A percentile compares a stretch with the other conserved stretches of the same genome.
Evolutionary conservation across 805 yeast species (phyloP).

Genomic region (Peterozyma xylosa): DNA sequence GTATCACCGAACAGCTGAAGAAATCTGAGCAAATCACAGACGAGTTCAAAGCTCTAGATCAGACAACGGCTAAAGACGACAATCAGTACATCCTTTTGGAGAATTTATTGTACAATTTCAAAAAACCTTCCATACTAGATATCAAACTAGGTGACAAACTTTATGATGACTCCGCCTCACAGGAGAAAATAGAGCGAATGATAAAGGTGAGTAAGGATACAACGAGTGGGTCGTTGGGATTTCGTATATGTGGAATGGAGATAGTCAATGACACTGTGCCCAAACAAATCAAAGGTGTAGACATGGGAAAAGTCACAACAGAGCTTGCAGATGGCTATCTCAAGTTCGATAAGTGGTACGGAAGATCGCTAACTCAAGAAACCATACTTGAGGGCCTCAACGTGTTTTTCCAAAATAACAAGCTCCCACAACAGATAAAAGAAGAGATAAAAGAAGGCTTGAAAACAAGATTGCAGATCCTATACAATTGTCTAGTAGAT

Average conservation of each 20-base stretch:
- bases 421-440: constrained; percentile 23
- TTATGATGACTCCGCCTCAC: constrained; percentile 53
- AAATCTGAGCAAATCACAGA: constrained; percentile 15
- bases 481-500: constrained; percentile 57
- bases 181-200: constrained; percentile 58
- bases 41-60: constrained; percentile 10
- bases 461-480: constrained; percentile 50
- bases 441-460: constrained; percentile 36
- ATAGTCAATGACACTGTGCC: constrained; percentile 16
- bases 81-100: constrained; percentile 55
- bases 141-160: constrained; percentile 71
- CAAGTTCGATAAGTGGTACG: constrained; percentile 60
- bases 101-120: constrained; percentile 57
- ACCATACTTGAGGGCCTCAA: constrained; percentile 37
- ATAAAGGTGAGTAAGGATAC: constrained; percentile 58
- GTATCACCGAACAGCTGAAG: constrained; percentile 25
- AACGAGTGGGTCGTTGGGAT: constrained; percentile 71
- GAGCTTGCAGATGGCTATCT: constrained; percentile 32
- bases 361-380: constrained; percentile 44
- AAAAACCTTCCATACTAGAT: constrained; percentile 69
- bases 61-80: constrained; percentile 4
- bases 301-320: constrained; percentile 10
- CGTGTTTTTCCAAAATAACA: constrained; percentile 34
- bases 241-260: constrained; percentile 88
- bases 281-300: constrained; percentile 9